These are phyloP conservation scores for Fusarium sp. DNA, from an alignment of 2,329 filamentous ascomycete genomes.

Conservation along the genomic window DNA sequence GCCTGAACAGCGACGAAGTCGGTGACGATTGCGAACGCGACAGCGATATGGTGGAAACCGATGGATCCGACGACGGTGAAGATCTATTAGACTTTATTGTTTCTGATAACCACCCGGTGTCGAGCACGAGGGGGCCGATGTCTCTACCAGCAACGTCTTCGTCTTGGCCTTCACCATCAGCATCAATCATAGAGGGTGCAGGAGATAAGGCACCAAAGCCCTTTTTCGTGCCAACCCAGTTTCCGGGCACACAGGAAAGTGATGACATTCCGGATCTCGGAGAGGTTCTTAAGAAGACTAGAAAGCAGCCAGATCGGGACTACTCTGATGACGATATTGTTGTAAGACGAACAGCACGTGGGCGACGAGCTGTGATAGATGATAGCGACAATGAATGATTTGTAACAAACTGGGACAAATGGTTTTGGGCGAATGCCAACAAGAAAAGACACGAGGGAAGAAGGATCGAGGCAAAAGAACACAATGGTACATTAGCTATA, in stretches of 20 bases:
- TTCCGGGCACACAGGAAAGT: constrained; percentile 58
- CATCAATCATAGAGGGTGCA: constrained; percentile 34
- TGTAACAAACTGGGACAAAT: constrained; percentile 23
- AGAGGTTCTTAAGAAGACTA: constrained; percentile 40
- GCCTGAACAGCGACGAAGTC: constrained; percentile 61
- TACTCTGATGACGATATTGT: constrained; percentile 40
- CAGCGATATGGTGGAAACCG: constrained; percentile 61
- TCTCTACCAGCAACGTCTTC: constrained; percentile 48
- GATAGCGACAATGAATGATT: constrained; percentile 51
- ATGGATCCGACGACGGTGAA: constrained; percentile 63
- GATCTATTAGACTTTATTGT: constrained; percentile 71
- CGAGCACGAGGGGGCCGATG: constrained; percentile 54
- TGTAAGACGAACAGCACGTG: constrained; percentile 42
- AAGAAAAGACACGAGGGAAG: constrained; percentile 7
- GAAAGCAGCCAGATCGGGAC: constrained; percentile 1
- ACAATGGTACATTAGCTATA: constrained; percentile 36
- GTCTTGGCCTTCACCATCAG: constrained; percentile 32
- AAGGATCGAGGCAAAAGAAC: constrained; percentile 20
- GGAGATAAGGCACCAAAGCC: constrained; percentile 44
- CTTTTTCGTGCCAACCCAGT: constrained; percentile 56
- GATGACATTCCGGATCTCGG: constrained; percentile 57
- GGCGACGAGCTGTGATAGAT: constrained; percentile 49
- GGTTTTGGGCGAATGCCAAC: constrained; percentile 9
- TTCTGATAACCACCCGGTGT: constrained; percentile 59
- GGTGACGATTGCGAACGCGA: constrained; percentile 67